Evolutionary conservation across 306 rosid genomes (phyloP).

Genomic region (Luffa aegyptiaca): DNA sequence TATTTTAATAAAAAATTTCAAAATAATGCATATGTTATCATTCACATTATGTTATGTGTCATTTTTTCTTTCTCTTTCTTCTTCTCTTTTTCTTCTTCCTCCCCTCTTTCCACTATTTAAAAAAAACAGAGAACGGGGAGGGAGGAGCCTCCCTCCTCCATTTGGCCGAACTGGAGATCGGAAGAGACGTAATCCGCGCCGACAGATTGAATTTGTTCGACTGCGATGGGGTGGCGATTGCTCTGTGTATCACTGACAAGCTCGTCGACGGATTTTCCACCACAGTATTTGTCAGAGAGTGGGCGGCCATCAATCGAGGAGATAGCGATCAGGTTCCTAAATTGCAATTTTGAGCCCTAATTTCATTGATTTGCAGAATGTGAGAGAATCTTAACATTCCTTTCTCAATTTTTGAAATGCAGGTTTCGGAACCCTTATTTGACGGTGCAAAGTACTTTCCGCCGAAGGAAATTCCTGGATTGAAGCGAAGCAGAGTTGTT

Average conservation of each 20-base stretch:
- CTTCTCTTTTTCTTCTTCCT: too few species aligned
- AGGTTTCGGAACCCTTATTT: neutral
- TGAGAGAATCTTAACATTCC: neutral
- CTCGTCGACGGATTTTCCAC: neutral
- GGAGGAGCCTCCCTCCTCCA: too few species aligned
- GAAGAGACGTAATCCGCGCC: neutral
- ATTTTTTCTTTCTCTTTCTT: too few species aligned
- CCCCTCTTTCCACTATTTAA: too few species aligned
- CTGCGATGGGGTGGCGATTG: conserved; percentile 6
- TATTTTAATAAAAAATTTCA: too few species aligned
- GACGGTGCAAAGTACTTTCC: conserved; percentile 22
- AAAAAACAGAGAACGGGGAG: too few species aligned
- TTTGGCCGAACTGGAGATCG: neutral
- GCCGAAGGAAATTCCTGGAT: conserved; percentile 2
- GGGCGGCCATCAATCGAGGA: conserved; percentile 11
- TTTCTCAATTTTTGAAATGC: neutral
- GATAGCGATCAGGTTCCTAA: neutral
- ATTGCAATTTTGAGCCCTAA: neutral
- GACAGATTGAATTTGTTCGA: neutral
- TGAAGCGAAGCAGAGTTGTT: neutral
- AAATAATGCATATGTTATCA: too few species aligned
- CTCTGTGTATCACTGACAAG: neutral
- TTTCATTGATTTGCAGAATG: neutral
- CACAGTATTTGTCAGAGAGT: neutral
- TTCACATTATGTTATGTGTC: too few species aligned